Percentiles rank a stretch among this genome's conserved stretches.
phyloP scores from a whole-genome alignment of 345 rosid species.

The Mallotus nudiflorus region DNA sequence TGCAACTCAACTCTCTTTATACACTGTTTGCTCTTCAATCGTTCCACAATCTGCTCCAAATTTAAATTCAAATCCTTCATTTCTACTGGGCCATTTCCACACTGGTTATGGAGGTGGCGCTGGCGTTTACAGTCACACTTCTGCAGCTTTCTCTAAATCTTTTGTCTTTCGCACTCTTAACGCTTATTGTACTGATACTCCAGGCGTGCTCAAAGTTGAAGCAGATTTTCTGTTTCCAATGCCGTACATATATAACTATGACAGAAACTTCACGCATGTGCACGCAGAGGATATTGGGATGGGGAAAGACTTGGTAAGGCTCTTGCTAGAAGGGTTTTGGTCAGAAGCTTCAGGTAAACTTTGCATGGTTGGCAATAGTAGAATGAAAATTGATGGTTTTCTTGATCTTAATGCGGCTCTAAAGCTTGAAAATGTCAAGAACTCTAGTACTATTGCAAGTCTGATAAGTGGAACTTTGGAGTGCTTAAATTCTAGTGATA shows the following conservation, averaged over 20 bases:
- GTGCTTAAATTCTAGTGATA: neutral
- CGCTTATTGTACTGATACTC: neutral
- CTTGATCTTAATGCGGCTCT: neutral
- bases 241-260: neutral
- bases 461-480: constrained; percentile 5
- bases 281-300: neutral
- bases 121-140: neutral
- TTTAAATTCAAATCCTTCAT: neutral
- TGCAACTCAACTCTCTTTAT: neutral
- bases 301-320: constrained; percentile 5
- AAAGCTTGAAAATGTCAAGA: neutral
- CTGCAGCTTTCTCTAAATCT: constrained; percentile 5
- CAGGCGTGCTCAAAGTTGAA: constrained; percentile 2
- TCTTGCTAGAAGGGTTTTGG: constrained; percentile 7
- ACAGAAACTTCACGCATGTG: neutral
- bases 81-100: constrained; percentile 1
- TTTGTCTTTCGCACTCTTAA: constrained; percentile 5
- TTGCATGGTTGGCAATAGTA: neutral
- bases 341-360: constrained; percentile 12
- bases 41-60: neutral
- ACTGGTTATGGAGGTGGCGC: constrained; percentile 11
- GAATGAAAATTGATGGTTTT: neutral
- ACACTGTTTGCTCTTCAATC: constrained; percentile 3
- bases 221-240: constrained; percentile 6
- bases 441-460: neutral